These are phyloP conservation scores for Microcyclospora pomicola DNA, from an alignment of 2,329 filamentous ascomycete species.

Conservation along the genomic window DNA sequence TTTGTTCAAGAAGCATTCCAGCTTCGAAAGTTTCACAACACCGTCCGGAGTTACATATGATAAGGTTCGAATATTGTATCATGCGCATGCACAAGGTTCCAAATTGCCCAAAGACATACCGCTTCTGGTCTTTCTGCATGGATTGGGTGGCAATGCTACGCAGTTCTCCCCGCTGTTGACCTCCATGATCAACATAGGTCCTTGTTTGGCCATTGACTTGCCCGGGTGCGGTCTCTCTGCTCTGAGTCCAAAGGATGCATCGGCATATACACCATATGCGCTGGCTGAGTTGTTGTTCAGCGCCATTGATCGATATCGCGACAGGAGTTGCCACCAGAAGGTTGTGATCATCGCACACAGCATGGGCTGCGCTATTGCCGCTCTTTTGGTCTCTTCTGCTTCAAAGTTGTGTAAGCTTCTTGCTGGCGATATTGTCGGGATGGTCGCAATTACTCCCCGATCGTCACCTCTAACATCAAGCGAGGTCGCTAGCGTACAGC, in stretches of 20 bases:
- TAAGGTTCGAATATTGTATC: conserved; percentile 68
- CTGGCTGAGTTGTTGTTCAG: conserved; percentile 60
- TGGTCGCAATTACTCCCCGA: conserved; percentile 71
- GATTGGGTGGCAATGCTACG: conserved; percentile 78
- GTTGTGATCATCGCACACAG: conserved; percentile 79
- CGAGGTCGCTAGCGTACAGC: conserved; percentile 35
- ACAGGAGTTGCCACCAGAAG: conserved; percentile 48
- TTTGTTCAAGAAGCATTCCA: conserved; percentile 66
- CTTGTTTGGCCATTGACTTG: conserved; percentile 77
- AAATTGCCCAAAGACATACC: conserved; percentile 67
- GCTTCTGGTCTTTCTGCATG: conserved; percentile 80
- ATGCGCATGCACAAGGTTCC: conserved; percentile 65
- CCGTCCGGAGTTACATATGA: conserved; percentile 54
- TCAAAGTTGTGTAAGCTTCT: conserved; percentile 43
- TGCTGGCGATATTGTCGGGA: conserved; percentile 45
- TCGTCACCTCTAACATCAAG: conserved; percentile 38
- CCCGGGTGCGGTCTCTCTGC: conserved; percentile 77
- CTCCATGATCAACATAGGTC: conserved; percentile 67
- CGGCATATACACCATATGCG: conserved; percentile 65
- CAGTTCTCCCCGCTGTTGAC: conserved; percentile 75
- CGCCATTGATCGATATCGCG: conserved; percentile 60
- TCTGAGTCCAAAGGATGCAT: conserved; percentile 57
- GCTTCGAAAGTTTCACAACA: conserved; percentile 59
- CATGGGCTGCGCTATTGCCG: conserved; percentile 70
- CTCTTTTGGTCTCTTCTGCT: conserved; percentile 51